Conservation (phyloP, 225 moss, liverwort and hornwort genomes). For the Climacium dendroides region DNA sequence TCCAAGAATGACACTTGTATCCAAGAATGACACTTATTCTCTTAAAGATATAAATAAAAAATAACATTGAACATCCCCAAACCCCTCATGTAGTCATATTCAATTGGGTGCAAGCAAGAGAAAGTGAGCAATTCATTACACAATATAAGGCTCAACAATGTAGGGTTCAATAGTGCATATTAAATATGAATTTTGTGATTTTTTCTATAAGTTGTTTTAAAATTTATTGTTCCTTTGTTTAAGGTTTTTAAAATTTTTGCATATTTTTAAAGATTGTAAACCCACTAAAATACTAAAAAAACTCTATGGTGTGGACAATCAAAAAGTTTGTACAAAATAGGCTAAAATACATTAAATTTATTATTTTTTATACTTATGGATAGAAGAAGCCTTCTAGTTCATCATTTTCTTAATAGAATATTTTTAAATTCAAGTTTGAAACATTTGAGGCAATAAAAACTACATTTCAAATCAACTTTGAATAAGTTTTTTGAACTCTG, state of each 20-base stretch:
- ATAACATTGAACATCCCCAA: background rate
- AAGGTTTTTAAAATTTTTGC: too few relatives aligned
- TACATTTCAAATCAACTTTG: too few relatives aligned
- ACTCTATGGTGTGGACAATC: background rate
- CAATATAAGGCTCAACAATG: background rate
- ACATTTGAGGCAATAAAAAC: background rate
- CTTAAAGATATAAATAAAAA: background rate
- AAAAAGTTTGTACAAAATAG: background rate
- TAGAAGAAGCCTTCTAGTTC: background rate
- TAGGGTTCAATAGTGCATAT: background rate
- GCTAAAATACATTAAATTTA: background rate
- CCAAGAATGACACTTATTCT: background rate
- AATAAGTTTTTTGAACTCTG: background rate
- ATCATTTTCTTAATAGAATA: background rate
- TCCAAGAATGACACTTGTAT: background rate
- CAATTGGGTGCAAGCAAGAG: background rate
- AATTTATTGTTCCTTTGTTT: too few relatives aligned
- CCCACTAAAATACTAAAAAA: fast-evolving
- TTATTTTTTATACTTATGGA: fast-evolving
- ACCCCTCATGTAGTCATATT: background rate
- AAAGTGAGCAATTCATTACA: background rate
- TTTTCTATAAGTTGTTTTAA: background rate
- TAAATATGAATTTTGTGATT: background rate
- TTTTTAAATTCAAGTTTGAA: background rate
- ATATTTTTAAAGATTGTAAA: background rate